Evolutionary conservation across 139 green algal genomes (phyloP).

Genomic region (Coelastrella sp.): DNA sequence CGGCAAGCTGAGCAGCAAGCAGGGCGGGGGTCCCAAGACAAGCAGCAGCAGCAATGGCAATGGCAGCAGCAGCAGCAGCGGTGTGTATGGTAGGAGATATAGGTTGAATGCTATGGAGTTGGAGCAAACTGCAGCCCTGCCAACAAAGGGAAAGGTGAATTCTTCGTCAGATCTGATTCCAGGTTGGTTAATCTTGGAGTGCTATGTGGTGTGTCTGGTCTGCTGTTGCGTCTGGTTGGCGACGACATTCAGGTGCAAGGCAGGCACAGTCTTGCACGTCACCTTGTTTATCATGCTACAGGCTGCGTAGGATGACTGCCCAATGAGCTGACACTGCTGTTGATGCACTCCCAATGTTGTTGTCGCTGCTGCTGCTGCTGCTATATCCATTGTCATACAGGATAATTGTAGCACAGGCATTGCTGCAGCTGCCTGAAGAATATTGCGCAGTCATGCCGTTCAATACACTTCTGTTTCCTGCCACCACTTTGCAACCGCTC

Average conservation of each 20-base stretch:
- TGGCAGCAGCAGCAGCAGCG: not conserved
- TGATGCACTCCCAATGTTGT: too few relatives aligned
- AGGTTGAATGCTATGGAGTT: not conserved
- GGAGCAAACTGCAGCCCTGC: not conserved
- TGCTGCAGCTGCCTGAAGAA: too few relatives aligned
- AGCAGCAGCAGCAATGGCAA: not conserved
- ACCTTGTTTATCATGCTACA: too few relatives aligned
- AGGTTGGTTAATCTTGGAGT: too few relatives aligned
- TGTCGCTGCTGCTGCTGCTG: not conserved
- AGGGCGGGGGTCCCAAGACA: not conserved
- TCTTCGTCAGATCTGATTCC: not conserved
- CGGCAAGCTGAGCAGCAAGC: not conserved
- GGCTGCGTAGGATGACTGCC: too few relatives aligned
- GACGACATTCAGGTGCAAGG: not conserved
- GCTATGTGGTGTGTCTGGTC: too few relatives aligned
- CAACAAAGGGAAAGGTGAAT: slow-evolving; percentile 43
- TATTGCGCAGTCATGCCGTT: too few relatives aligned
- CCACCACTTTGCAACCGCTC: too few relatives aligned
- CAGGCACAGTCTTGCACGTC: too few relatives aligned
- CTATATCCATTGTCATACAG: not conserved
- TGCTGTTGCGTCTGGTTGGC: too few relatives aligned
- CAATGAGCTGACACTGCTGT: not conserved
- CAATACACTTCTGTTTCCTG: too few relatives aligned
- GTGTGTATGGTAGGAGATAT: slow-evolving; percentile 4
- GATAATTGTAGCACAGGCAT: not conserved